phyloP scores from a whole-genome alignment of 371 early-diverging fungal species.

The Nematocida minor region DNA sequence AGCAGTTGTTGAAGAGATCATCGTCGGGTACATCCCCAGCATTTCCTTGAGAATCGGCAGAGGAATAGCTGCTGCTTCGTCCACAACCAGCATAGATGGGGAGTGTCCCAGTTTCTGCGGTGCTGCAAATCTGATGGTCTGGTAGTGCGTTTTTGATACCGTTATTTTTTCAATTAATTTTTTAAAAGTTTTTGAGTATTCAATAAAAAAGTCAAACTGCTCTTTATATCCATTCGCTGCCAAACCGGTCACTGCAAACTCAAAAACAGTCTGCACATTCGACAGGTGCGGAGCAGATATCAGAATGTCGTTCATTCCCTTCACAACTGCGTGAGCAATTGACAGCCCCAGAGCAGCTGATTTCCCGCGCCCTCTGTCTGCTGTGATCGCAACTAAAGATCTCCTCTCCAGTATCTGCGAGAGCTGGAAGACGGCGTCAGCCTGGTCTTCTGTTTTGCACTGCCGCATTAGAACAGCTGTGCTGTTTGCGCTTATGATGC shows the following conservation, averaged over 20 bases:
- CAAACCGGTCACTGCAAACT: conserved; percentile 88
- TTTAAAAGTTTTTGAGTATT: conserved; percentile 50
- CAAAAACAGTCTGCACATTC: conserved; percentile 90
- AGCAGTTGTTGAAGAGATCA: conserved; percentile 95
- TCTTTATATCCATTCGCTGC: conserved; percentile 89
- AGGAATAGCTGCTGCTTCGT: conserved; percentile 98
- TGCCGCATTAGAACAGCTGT: conserved; percentile 45
- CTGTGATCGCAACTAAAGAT: conserved; percentile 82
- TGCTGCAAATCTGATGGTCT: conserved; percentile 56
- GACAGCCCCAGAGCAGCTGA: conserved; percentile 91
- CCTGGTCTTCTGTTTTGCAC: conserved; percentile 72
- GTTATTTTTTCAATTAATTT: conserved; percentile 55
- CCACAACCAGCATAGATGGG: conserved; percentile 86
- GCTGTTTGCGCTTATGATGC: conserved; percentile 22
- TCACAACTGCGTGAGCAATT: conserved; percentile 85
- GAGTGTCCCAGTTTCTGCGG: conserved; percentile 44
- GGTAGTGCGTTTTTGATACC: conserved; percentile 51
- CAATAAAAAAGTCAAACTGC: conserved; percentile 84
- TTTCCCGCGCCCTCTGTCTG: conserved; percentile 96
- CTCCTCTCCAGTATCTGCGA: conserved; percentile 22
- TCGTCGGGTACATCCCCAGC: conserved; percentile 83
- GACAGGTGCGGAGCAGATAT: conserved; percentile 92
- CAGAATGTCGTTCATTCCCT: conserved; percentile 84
- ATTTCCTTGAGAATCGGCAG: conserved; percentile 79
- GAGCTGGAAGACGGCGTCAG: conserved; percentile 21